phyloP scores from a whole-genome alignment of 2,329 filamentous ascomycete species.

The Tolypocladium capitatum region DNA sequence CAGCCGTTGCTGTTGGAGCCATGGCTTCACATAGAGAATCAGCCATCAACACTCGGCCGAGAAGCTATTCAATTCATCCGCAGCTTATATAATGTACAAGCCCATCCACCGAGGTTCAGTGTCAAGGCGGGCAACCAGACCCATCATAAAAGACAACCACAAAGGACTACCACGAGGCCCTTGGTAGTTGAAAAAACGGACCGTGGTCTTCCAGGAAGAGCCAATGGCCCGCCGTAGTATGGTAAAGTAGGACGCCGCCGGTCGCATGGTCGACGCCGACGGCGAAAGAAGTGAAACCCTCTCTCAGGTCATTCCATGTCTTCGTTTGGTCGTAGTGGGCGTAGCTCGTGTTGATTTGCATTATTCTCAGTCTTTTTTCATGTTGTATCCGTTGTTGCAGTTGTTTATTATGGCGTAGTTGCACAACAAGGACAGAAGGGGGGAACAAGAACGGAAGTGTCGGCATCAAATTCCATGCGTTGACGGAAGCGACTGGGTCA shows the following conservation, averaged over 20 bases:
- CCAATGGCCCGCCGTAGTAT: neutral
- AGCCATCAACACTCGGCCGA: neutral
- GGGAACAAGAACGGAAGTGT: neutral
- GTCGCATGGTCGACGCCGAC: neutral
- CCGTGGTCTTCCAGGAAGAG: neutral
- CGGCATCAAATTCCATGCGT: neutral
- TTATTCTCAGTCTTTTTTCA: neutral
- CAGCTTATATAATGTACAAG: neutral
- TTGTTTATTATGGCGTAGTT: neutral
- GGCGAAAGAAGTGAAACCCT: neutral
- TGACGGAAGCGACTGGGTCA: neutral
- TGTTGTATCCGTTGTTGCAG: too few species aligned
- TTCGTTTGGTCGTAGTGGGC: neutral
- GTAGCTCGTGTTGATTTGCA: neutral
- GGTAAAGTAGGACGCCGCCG: neutral
- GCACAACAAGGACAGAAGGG: neutral
- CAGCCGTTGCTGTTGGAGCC: too few species aligned
- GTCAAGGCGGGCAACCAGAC: neutral
- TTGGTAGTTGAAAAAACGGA: neutral
- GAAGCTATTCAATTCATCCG: neutral
- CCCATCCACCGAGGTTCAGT: too few species aligned
- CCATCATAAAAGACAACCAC: neutral
- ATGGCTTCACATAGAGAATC: neutral
- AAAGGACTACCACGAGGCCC: too few species aligned
- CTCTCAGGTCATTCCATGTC: neutral